These are phyloP conservation scores for Carex arenaria DNA, from an alignment of 202 grass and related monocot species.

Conservation along the genomic window DNA sequence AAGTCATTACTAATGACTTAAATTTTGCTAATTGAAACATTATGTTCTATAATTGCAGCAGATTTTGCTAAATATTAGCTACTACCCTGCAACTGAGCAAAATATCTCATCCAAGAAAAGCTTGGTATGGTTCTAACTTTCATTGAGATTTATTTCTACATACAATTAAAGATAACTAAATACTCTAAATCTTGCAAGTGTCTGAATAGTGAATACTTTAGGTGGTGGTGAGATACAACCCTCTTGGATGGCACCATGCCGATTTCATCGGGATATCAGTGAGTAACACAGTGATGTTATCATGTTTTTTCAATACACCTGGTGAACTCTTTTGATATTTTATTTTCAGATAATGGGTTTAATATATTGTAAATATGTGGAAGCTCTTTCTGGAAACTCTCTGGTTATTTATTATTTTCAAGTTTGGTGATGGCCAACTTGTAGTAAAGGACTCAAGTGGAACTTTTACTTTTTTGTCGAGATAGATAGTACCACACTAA, in stretches of 20 bases:
- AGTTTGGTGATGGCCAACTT: conserved; percentile 55
- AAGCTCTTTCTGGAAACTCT: not conserved
- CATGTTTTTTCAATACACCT: not conserved
- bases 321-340: not conserved
- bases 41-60: conserved; percentile 37
- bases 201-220: conserved; percentile 21
- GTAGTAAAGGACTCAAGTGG: conserved; percentile 58
- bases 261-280: conserved; percentile 84
- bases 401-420: conserved; percentile 34
- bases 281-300: conserved; percentile 21
- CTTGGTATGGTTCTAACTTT: conserved; percentile 51
- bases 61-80: conserved; percentile 89
- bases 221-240: conserved; percentile 83
- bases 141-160: conserved; percentile 1
- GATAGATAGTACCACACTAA: too few relatives aligned
- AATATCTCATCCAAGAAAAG: conserved; percentile 42
- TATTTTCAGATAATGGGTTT: not conserved
- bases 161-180: not conserved
- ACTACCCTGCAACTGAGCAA: conserved; percentile 75
- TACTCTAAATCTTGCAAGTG: not conserved
- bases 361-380: not conserved
- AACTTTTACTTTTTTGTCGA: too few relatives aligned
- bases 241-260: conserved; percentile 75
- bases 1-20: too few relatives aligned
- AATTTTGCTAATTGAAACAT: too few relatives aligned